These are phyloP conservation scores for Mucor velutinosus DNA, from an alignment of 371 early-diverging fungal species.

Conservation along the genomic window DNA sequence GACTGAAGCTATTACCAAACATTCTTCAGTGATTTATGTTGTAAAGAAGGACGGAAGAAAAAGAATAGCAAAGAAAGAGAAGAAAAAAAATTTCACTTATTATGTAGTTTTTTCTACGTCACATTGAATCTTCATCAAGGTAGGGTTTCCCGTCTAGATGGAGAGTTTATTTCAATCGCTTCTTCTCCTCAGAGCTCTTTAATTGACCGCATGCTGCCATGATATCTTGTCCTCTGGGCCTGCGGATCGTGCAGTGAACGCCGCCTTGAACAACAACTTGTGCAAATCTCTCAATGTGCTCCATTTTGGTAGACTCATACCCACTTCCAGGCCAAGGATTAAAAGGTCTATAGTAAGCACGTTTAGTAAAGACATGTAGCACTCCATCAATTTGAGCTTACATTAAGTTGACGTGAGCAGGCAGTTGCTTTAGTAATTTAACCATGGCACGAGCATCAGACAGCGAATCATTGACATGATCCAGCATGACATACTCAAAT, in stretches of 20 bases:
- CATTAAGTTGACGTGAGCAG: slow-evolving; percentile 87
- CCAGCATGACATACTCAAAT: slow-evolving; percentile 88
- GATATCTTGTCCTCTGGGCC: slow-evolving; percentile 67
- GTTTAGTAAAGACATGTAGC: background rate
- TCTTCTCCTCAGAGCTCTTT: slow-evolving; percentile 40
- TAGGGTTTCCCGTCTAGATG: background rate
- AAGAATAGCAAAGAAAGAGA: background rate
- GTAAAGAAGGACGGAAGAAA: background rate
- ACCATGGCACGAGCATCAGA: slow-evolving; percentile 71
- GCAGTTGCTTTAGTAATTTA: slow-evolving; percentile 61
- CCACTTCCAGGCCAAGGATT: slow-evolving; percentile 80
- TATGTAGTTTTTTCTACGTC: slow-evolving; percentile 8
- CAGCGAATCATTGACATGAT: slow-evolving; percentile 76
- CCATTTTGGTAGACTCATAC: slow-evolving; percentile 55
- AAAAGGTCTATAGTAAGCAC: slow-evolving; percentile 55
- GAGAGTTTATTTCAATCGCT: slow-evolving; percentile 2
- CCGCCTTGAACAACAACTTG: slow-evolving; percentile 48
- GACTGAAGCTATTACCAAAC: background rate
- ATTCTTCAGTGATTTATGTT: slow-evolving; percentile 2
- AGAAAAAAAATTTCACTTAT: slow-evolving; percentile 4
- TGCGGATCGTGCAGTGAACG: slow-evolving; percentile 56
- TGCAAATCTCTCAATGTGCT: slow-evolving; percentile 57
- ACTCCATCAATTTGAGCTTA: slow-evolving; percentile 24
- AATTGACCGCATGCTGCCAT: slow-evolving; percentile 80
- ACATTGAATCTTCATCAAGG: slow-evolving; percentile 60